Conservation (phyloP, 768 basidiomycete species). For the Auricularia auricula-judae region DNA sequence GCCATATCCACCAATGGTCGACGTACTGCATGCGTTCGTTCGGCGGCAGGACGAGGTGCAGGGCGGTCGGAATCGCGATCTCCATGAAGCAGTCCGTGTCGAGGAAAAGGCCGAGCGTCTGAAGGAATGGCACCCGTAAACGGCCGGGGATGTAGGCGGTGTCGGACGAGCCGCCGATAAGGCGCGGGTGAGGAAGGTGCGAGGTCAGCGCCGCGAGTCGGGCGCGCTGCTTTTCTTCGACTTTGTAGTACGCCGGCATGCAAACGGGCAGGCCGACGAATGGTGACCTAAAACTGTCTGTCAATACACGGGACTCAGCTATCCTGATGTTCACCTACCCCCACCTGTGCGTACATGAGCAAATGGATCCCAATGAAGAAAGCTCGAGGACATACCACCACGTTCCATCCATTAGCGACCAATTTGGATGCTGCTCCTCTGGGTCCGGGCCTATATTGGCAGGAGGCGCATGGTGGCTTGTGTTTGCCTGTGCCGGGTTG, state of each 20-base stretch:
- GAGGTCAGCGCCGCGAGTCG: constrained; percentile 25
- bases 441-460: too few species aligned
- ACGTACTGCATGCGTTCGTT: constrained; percentile 33
- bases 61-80: constrained; percentile 34
- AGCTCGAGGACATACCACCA: too few species aligned
- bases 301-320: too few species aligned
- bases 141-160: constrained; percentile 38
- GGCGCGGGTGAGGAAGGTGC: constrained; percentile 19
- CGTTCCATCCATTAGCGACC: too few species aligned
- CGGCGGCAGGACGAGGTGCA: constrained; percentile 31
- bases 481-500: too few species aligned
- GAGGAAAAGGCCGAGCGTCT: constrained; percentile 31
- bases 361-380: too few species aligned
- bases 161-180: constrained; percentile 38
- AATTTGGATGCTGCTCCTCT: too few species aligned
- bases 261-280: constrained; percentile 19
- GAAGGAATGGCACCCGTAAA: constrained; percentile 29
- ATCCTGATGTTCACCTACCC: too few species aligned
- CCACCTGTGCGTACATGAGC: too few species aligned
- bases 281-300: too few species aligned
- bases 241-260: constrained; percentile 28
- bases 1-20: constrained; percentile 42
- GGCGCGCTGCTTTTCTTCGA: constrained; percentile 25
- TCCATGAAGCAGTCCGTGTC: constrained; percentile 39
- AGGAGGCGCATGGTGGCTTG: too few species aligned